Evolutionary conservation across 805 yeast species (phyloP).

Genomic region (Pichia phayaonensis): DNA sequence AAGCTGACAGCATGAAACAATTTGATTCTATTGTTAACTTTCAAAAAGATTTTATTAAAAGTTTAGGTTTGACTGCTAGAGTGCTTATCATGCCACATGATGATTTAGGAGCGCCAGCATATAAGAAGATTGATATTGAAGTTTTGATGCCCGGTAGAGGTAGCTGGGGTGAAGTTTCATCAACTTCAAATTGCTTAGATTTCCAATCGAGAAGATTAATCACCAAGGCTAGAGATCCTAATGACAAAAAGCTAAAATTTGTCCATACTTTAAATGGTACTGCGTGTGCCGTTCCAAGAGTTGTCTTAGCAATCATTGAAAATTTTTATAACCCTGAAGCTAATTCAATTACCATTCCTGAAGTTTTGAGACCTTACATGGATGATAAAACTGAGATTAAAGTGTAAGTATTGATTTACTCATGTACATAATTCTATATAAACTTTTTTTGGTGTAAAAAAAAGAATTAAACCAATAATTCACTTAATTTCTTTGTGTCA

Average conservation of each 20-base stretch:
- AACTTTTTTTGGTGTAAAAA: background rate
- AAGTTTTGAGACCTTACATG: constrained; percentile 64
- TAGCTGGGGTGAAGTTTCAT: constrained; percentile 84
- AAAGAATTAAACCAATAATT: background rate
- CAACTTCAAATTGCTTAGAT: constrained; percentile 88
- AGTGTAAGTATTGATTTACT: background rate
- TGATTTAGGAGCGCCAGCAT: constrained; percentile 92
- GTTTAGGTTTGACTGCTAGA: constrained; percentile 72
- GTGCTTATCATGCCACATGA: constrained; percentile 83
- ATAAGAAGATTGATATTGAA: constrained; percentile 85
- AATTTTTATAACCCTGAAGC: constrained; percentile 61
- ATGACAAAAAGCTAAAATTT: constrained; percentile 33
- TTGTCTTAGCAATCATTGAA: constrained; percentile 84
- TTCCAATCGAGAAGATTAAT: constrained; percentile 81
- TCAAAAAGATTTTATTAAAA: constrained; percentile 56
- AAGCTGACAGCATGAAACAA: constrained; percentile 34
- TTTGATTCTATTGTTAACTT: constrained; percentile 54
- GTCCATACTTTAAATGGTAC: constrained; percentile 92
- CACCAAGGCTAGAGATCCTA: constrained; percentile 41
- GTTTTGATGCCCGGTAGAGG: constrained; percentile 99
- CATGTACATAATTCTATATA: background rate
- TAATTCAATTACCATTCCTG: constrained; percentile 54
- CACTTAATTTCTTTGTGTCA: constrained; percentile 63
- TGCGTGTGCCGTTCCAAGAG: constrained; percentile 90
- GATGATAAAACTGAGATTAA: constrained; percentile 42